Percentiles rank a stretch among this genome's conserved stretches.
These are phyloP conservation scores for Trichoderma atroviride DNA, from an alignment of 2,329 filamentous ascomycete genomes.

Conservation along the genomic window DNA sequence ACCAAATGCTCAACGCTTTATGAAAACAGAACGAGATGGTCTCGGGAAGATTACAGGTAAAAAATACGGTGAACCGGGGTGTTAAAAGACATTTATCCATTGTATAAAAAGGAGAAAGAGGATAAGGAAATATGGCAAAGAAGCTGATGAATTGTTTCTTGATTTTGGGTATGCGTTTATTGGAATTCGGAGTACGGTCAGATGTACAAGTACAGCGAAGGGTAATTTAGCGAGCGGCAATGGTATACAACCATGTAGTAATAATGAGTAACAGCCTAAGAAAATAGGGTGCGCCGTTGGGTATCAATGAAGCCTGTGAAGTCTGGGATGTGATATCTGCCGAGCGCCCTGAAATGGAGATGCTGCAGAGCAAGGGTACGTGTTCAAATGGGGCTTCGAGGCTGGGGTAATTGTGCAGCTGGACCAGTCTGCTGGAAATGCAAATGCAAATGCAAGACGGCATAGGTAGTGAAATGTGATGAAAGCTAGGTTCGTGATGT, in stretches of 20 bases:
- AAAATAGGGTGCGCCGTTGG: background rate
- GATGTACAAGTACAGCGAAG: slow-evolving; percentile 18
- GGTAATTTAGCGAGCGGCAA: slow-evolving; percentile 16
- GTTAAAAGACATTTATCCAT: background rate
- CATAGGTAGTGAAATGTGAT: background rate
- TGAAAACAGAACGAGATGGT: slow-evolving; percentile 22
- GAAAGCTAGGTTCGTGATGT: background rate
- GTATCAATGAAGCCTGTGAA: background rate
- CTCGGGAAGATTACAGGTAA: slow-evolving; percentile 17
- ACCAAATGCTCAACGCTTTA: background rate
- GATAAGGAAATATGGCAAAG: background rate
- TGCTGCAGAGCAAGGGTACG: slow-evolving; percentile 13
- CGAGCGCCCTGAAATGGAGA: background rate
- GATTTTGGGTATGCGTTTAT: background rate
- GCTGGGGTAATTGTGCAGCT: background rate
- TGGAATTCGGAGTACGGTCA: slow-evolving; percentile 11
- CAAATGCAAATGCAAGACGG: background rate
- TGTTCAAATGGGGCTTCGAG: slow-evolving; percentile 2
- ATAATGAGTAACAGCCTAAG: background rate
- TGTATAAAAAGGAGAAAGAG: background rate
- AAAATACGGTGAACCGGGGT: background rate
- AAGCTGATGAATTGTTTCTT: background rate
- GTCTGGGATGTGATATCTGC: background rate
- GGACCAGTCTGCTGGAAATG: slow-evolving; percentile 11
- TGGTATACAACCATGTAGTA: background rate